These are phyloP conservation scores for Pelargonium myrrhifolium DNA, from an alignment of 441 rosid genomes.

Conservation along the genomic window DNA sequence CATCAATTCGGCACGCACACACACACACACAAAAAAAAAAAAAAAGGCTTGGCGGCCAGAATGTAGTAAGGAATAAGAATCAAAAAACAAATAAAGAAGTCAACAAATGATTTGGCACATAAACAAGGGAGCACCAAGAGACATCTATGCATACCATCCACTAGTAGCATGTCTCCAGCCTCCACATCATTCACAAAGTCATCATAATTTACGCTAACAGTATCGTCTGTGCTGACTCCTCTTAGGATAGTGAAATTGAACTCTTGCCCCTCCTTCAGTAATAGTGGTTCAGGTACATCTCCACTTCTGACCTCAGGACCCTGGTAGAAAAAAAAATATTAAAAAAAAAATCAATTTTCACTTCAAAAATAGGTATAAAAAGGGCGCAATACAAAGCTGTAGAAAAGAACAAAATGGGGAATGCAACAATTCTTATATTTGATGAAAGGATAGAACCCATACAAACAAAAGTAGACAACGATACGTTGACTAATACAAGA, in stretches of 20 bases:
- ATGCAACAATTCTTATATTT: no score
- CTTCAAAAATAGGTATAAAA: background rate
- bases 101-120: background rate
- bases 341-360: background rate
- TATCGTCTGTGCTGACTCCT: conserved; percentile 64
- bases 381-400: background rate
- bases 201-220: conserved; percentile 93
- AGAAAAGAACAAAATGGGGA: no score
- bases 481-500: no score
- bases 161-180: conserved; percentile 76
- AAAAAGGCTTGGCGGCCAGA: background rate
- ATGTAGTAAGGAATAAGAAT: background rate
- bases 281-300: conserved; percentile 79
- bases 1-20: background rate
- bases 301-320: conserved; percentile 99
- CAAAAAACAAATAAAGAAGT: background rate
- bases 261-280: conserved; percentile 71
- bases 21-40: background rate
- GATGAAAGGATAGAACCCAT: no score
- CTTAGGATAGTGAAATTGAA: conserved; percentile 80
- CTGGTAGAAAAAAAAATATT: conserved; percentile 27
- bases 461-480: no score
- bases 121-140: conserved; percentile 3
- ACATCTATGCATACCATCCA: conserved; percentile 57
- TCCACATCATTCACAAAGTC: conserved; percentile 85